Conservation (phyloP, 2,329 filamentous ascomycete genomes). For the Didymella glomerata region DNA sequence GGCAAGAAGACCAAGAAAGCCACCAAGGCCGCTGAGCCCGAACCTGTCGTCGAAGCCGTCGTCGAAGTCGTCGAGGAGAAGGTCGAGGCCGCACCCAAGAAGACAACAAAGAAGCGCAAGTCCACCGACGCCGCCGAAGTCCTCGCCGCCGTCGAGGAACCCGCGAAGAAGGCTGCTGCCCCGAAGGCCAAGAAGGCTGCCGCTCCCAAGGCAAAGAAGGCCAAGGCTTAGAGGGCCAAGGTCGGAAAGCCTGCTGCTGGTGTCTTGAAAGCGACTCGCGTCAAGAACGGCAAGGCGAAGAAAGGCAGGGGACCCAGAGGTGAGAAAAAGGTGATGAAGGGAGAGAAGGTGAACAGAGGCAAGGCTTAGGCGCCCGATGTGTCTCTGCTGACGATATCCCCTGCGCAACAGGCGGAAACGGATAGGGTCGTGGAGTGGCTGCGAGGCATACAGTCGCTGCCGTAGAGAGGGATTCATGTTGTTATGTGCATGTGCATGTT, state of each 20-base stretch:
- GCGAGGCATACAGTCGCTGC: neutral
- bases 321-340: slow-evolving; percentile 8
- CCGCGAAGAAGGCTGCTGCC: slow-evolving; percentile 17
- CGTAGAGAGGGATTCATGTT: neutral
- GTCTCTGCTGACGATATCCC: neutral
- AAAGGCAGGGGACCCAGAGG: no score
- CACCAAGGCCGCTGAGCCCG: slow-evolving; percentile 36
- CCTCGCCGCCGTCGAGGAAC: slow-evolving; percentile 30
- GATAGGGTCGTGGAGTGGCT: slow-evolving; percentile 5
- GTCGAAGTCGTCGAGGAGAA: slow-evolving; percentile 23
- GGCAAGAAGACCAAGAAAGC: slow-evolving; percentile 47
- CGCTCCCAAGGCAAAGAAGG: slow-evolving; percentile 37
- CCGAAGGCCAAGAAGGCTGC: slow-evolving; percentile 34
- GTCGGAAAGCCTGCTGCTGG: slow-evolving; percentile 16
- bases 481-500: slow-evolving; percentile 7
- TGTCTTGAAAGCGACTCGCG: slow-evolving; percentile 9
- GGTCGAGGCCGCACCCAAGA: slow-evolving; percentile 20
- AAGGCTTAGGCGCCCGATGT: slow-evolving; percentile 13
- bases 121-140: slow-evolving; percentile 27
- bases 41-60: slow-evolving; percentile 24
- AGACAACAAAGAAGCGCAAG: slow-evolving; percentile 37
- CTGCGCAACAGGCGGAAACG: neutral
- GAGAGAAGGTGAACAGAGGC: slow-evolving; percentile 33
- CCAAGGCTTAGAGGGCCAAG: slow-evolving; percentile 13
- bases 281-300: neutral